Conservation (phyloP, 2,329 filamentous ascomycete species). For the Aspergillus bombycis region DNA sequence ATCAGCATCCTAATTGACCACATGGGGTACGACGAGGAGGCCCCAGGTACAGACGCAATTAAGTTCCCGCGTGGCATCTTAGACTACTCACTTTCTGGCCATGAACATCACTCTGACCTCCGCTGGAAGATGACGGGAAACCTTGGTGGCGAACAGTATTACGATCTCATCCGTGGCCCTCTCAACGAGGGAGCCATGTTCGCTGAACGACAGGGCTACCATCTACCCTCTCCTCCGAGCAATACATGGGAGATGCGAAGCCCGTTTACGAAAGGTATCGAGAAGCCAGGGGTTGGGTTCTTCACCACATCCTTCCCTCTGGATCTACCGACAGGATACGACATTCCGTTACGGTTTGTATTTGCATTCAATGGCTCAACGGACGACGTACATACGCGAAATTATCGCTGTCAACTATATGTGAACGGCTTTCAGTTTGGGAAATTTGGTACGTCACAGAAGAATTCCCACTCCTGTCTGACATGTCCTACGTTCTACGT, state of each 20-base stretch:
- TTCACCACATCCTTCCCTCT: conserved; percentile 53
- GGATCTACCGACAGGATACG: conserved; percentile 52
- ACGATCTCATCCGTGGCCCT: conserved; percentile 53
- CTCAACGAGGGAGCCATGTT: conserved; percentile 59
- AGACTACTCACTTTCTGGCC: conserved; percentile 42
- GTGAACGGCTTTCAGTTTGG: conserved; percentile 59
- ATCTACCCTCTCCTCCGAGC: conserved; percentile 45
- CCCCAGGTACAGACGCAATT: conserved; percentile 23
- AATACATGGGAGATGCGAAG: conserved; percentile 9
- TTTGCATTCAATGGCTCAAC: conserved; percentile 36
- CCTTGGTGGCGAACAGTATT: conserved; percentile 56
- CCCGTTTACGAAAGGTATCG: conserved; percentile 39
- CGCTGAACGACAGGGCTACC: conserved; percentile 56
- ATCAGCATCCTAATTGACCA: conserved; percentile 29
- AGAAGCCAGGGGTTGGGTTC: conserved; percentile 51
- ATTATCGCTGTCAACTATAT: conserved; percentile 49
- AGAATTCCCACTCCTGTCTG: background rate
- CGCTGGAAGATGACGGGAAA: conserved; percentile 60
- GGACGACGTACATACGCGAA: background rate
- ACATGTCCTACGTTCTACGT: background rate
- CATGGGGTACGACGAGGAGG: conserved; percentile 38
- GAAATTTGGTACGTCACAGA: conserved; percentile 43
- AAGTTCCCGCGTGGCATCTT: conserved; percentile 59
- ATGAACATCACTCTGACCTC: conserved; percentile 27
- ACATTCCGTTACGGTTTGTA: conserved; percentile 55